Base-by-base conservation (phyloP, 305 asterid genomes). In the Fraxinus dipetala region DNA sequence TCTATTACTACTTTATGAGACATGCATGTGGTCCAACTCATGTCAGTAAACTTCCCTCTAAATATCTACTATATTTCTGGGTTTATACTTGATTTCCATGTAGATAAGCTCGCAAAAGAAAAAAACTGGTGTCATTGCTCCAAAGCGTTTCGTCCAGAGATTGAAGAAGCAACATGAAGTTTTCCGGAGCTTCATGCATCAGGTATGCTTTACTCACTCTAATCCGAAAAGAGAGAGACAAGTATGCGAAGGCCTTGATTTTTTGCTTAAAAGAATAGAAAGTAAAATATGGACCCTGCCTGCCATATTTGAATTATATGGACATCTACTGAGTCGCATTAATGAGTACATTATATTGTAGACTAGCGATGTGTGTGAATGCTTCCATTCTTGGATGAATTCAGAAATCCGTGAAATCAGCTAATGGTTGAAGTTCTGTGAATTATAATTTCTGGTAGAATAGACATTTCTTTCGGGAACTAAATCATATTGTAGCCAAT, bases 151-250 rank as follows among this genome's bases (percentile, higher is more conserved):
- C 40, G 96, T 95, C 56, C 98, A 95, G 82, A 90, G 96, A 85
- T 86, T 95, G 87, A 93, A 89, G 89, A 95, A 91, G 90, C 96
- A 93, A 87, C 90, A 93, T 85, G 98, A 95, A 82, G 89, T 92
- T 76, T 95, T 95, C 75, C 98, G 98, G 84, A 90, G 98, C 84
- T 93, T 89, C 82, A 95, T 95, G 98, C 98, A 95, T 85, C 98
- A 95, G 98, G 98, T 93, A 85, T 86, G 89, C 48, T 72, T 77
- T 83, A 81, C 45, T 34, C 34, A 9, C 56, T 77, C 51, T 32
- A 14, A 76, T 70, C 61, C 34, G 8, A 85, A 79, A 36, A 32
- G 54, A n/a, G 13, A 59, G 65, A 51, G 31, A 31, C 26, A 76
- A 31, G 9, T 35, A 69, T 69, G 75, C 24, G 1, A 13, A 31